A percentile compares a stretch with the other conserved stretches of the same genome.
These are phyloP conservation scores for Chalara sp. DNA, from an alignment of 2,329 filamentous ascomycete species.

Conservation along the genomic window DNA sequence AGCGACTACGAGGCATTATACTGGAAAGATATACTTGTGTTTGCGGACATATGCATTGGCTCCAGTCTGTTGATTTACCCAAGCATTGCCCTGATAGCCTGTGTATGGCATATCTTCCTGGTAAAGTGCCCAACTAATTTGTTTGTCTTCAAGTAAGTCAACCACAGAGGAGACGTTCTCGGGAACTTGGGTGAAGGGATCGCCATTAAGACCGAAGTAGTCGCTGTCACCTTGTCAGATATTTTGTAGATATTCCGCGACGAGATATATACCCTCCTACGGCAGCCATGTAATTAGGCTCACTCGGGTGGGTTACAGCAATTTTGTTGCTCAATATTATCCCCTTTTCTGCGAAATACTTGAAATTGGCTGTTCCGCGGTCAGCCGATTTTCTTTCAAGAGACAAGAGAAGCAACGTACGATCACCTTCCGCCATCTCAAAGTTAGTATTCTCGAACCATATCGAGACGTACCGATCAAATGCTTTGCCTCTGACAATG, in stretches of 20 bases:
- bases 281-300: slow-evolving; percentile 69
- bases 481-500: slow-evolving; percentile 62
- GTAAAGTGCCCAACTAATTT: slow-evolving; percentile 65
- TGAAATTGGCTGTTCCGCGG: slow-evolving; percentile 40
- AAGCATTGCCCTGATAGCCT: slow-evolving; percentile 61
- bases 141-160: slow-evolving; percentile 60
- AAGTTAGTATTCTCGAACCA: slow-evolving; percentile 76
- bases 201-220: slow-evolving; percentile 66
- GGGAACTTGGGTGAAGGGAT: slow-evolving; percentile 52
- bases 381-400: slow-evolving; percentile 20
- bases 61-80: slow-evolving; percentile 56
- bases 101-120: slow-evolving; percentile 72
- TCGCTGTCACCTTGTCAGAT: slow-evolving; percentile 9
- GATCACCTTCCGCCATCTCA: slow-evolving; percentile 55
- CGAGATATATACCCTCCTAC: slow-evolving; percentile 43
- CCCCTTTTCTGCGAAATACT: slow-evolving; percentile 52
- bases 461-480: slow-evolving; percentile 65
- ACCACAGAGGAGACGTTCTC: slow-evolving; percentile 58
- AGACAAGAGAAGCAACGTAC: slow-evolving; percentile 32
- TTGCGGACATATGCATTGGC: slow-evolving; percentile 77
- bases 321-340: slow-evolving; percentile 54
- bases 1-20: background rate
- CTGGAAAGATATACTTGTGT: slow-evolving; percentile 50
- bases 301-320: slow-evolving; percentile 63
- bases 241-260: background rate